These are phyloP conservation scores for Xylaria sp. DNA, from an alignment of 495 filamentous ascomycete species.

Conservation along the genomic window DNA sequence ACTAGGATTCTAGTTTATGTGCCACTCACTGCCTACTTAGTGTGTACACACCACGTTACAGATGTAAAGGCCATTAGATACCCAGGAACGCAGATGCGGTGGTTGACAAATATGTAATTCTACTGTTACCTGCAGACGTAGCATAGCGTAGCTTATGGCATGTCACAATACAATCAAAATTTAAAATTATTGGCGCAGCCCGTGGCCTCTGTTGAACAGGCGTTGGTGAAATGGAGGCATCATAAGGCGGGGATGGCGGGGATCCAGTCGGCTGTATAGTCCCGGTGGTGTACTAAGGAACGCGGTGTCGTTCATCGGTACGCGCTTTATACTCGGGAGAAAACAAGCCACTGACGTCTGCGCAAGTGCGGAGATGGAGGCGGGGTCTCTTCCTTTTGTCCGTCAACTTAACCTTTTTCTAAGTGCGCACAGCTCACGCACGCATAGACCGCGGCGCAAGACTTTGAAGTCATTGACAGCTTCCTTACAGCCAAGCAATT, in stretches of 20 bases:
- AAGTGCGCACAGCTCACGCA: neutral
- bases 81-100: neutral
- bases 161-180: neutral
- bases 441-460: neutral
- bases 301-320: neutral
- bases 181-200: neutral
- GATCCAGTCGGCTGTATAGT: neutral
- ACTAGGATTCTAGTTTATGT: neutral
- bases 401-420: neutral
- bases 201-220: neutral
- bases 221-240: neutral
- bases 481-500: neutral
- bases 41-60: neutral
- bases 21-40: neutral
- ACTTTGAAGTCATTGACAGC: neutral
- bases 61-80: neutral
- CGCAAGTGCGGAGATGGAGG: conserved; percentile 1
- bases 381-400: conserved; percentile 1
- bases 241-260: neutral
- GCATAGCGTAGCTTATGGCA: neutral
- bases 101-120: neutral
- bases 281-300: neutral
- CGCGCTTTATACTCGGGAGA: too few species aligned
- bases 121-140: neutral
- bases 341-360: neutral